Conservation (phyloP, 2,329 filamentous ascomycete genomes). For the Raffaelea arxii region DNA sequence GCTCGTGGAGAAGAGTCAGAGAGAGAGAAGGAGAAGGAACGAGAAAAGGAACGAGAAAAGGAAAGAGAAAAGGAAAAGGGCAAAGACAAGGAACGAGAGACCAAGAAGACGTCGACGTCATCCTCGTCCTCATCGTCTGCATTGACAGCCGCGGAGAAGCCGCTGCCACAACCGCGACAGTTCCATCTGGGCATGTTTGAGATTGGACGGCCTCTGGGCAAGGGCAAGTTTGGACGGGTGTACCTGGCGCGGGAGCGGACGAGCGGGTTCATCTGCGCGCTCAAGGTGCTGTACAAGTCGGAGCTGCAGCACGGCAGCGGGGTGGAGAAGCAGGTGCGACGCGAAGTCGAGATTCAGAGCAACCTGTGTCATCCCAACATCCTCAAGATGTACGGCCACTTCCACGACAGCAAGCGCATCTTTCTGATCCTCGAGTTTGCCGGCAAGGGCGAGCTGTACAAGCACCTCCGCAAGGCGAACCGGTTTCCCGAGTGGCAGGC, state of each 20-base stretch:
- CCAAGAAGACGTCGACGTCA: neutral
- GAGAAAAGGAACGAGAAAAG: neutral
- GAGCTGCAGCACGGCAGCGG: constrained; percentile 66
- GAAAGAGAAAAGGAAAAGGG: too few relatives aligned
- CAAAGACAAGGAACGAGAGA: too few relatives aligned
- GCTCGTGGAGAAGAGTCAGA: neutral
- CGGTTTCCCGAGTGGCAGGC: constrained; percentile 80
- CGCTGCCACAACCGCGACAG: constrained; percentile 38
- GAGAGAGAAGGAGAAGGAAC: neutral
- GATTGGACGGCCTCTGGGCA: constrained; percentile 75
- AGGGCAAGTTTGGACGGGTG: constrained; percentile 80
- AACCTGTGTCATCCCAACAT: constrained; percentile 83
- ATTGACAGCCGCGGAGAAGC: constrained; percentile 21
- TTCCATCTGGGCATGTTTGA: constrained; percentile 94
- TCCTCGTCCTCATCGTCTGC: constrained; percentile 19
- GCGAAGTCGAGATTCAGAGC: constrained; percentile 84
- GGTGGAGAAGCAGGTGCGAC: constrained; percentile 78
- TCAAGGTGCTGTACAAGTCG: constrained; percentile 79
- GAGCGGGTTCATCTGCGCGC: constrained; percentile 73
- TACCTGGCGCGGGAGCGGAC: constrained; percentile 74
- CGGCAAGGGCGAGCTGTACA: constrained; percentile 78
- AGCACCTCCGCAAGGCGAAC: constrained; percentile 69
- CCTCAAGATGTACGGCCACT: constrained; percentile 74
- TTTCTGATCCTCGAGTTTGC: constrained; percentile 84
- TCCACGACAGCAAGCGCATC: constrained; percentile 80